Conservation (phyloP, 75 land plant species). For the Pinus albicaulis region DNA sequence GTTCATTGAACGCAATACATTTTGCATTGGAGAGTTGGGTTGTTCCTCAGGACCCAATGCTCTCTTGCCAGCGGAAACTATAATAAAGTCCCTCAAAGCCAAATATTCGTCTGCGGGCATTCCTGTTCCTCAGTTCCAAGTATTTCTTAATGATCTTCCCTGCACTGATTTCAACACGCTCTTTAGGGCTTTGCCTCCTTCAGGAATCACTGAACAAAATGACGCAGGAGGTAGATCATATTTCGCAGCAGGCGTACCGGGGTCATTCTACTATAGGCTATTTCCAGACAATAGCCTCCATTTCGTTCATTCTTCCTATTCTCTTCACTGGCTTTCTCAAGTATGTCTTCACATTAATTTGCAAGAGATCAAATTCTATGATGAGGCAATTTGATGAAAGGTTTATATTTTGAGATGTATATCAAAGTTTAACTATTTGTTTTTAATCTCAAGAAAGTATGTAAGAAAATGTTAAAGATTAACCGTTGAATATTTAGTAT, state of each 20-base stretch:
- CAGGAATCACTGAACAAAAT: not conserved
- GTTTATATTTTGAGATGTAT: too few species aligned
- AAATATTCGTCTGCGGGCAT: too few species aligned
- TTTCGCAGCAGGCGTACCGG: constrained; percentile 34
- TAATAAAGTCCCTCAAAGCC: too few species aligned
- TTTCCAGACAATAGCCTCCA: constrained; percentile 34
- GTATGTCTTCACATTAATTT: not conserved
- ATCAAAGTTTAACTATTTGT: too few species aligned
- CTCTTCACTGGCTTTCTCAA: constrained; percentile 49
- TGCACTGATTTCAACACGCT: constrained; percentile 59
- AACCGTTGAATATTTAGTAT: too few species aligned
- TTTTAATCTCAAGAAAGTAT: too few species aligned
- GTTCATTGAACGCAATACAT: not conserved
- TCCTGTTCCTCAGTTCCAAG: constrained; percentile 33
- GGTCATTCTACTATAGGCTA: constrained; percentile 35
- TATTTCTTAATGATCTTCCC: constrained; percentile 34
- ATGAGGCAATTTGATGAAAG: too few species aligned
- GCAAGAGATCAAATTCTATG: too few species aligned
- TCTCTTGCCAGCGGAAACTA: not conserved
- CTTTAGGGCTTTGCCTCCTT: constrained; percentile 6
- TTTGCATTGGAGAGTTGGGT: constrained; percentile 48
- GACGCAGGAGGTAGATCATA: not conserved
- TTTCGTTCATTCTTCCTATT: constrained; percentile 19
- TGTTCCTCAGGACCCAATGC: constrained; percentile 66
- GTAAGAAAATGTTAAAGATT: too few species aligned